These are phyloP conservation scores for Pisolithus orientalis DNA, from an alignment of 768 basidiomycete genomes.

Conservation along the genomic window DNA sequence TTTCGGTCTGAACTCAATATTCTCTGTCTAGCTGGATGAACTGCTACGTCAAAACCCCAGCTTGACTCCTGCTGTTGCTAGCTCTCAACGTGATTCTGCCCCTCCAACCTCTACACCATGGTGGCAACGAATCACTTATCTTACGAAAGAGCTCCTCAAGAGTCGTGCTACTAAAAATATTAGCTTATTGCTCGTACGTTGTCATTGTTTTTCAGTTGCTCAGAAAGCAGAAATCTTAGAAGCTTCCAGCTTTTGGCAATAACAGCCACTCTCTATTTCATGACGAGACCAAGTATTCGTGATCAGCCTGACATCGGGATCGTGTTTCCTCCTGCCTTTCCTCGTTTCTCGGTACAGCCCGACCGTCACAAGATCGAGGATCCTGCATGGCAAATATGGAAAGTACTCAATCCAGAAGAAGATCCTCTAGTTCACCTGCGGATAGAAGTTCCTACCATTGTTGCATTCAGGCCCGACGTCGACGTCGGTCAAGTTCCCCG, in stretches of 20 bases:
- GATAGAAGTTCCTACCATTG: conserved; percentile 71
- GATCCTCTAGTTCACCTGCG: conserved; percentile 67
- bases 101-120: conserved; percentile 21
- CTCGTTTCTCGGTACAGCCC: conserved; percentile 28
- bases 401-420: conserved; percentile 63
- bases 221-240: conserved; percentile 1
- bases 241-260: conserved; percentile 62
- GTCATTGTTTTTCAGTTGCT: not conserved
- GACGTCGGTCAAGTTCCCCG: conserved; percentile 19
- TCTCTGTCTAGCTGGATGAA: conserved; percentile 62
- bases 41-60: conserved; percentile 69
- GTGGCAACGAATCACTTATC: conserved; percentile 23
- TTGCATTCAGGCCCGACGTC: conserved; percentile 52
- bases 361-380: conserved; percentile 30
- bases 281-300: conserved; percentile 48
- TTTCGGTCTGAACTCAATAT: conserved; percentile 2
- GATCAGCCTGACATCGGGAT: conserved; percentile 18
- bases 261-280: conserved; percentile 67
- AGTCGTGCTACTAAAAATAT: conserved; percentile 73
- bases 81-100: conserved; percentile 17
- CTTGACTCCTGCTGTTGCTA: conserved; percentile 39
- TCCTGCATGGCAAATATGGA: conserved; percentile 70
- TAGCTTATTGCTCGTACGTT: conserved; percentile 67
- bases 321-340: conserved; percentile 21
- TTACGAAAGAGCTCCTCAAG: conserved; percentile 41